Percentiles rank a stretch among this genome's conserved stretches.
Conservation (phyloP, 2,329 filamentous ascomycete genomes). For the Pseudopyricularia cyperi region DNA sequence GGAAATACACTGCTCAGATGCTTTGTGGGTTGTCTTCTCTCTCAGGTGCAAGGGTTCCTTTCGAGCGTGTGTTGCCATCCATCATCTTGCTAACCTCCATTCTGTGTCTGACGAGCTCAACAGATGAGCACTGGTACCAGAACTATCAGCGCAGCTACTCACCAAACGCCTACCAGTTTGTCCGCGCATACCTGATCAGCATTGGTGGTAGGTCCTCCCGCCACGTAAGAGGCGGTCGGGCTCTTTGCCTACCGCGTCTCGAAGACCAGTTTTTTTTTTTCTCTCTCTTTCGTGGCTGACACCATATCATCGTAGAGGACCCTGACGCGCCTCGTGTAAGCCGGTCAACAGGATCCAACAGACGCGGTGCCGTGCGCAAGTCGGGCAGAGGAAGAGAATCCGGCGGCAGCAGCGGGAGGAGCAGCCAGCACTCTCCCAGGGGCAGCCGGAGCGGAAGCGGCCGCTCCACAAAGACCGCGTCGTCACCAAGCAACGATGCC, state of each 20-base stretch:
- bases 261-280: too few species aligned
- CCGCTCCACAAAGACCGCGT: not conserved
- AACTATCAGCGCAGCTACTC: conserved; percentile 14
- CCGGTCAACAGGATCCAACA: not conserved
- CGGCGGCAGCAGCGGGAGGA: not conserved
- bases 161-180: conserved; percentile 7
- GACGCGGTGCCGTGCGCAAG: not conserved
- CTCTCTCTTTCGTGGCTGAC: not conserved
- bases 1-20: conserved; percentile 14
- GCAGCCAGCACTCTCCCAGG: not conserved
- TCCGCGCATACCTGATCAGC: not conserved
- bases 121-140: conserved; percentile 20
- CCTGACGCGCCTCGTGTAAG: not conserved
- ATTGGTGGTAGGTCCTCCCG: not conserved
- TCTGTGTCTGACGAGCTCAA: not conserved
- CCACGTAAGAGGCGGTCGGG: too few species aligned
- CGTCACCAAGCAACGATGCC: not conserved
- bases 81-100: not conserved
- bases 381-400: not conserved
- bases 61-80: not conserved
- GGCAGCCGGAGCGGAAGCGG: not conserved
- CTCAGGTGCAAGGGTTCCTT: not conserved
- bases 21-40: conserved; percentile 13
- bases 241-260: too few species aligned
- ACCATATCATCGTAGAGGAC: not conserved